Percentiles rank a stretch among this genome's conserved stretches.
Evolutionary conservation across 306 rosid genomes (phyloP).

Genomic region (Vigna radiata): DNA sequence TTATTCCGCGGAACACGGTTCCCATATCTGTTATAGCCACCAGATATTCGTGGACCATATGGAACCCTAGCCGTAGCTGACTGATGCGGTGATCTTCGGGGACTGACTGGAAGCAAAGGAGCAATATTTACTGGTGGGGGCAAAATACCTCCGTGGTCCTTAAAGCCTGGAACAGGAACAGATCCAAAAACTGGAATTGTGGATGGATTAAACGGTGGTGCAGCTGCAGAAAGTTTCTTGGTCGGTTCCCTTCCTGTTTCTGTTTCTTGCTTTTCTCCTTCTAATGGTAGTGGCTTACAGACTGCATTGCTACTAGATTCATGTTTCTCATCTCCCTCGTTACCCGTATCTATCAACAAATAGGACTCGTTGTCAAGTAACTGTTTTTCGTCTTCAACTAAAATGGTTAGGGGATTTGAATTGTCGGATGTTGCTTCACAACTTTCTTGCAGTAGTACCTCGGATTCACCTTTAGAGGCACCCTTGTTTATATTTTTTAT

Average conservation of each 20-base stretch:
- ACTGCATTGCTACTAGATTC: slow-evolving; percentile 45
- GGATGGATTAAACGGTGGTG: slow-evolving; percentile 95
- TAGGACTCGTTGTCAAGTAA: slow-evolving; percentile 46
- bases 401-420: slow-evolving; percentile 41
- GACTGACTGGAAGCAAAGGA: slow-evolving; percentile 81
- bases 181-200: slow-evolving; percentile 84
- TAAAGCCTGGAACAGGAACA: slow-evolving; percentile 63
- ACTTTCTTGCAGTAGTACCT: slow-evolving; percentile 44
- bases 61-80: slow-evolving; percentile 97
- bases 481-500: slow-evolving; percentile 22
- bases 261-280: slow-evolving; percentile 71
- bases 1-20: slow-evolving; percentile 79
- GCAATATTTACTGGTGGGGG: slow-evolving; percentile 93
- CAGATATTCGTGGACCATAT: slow-evolving; percentile 93
- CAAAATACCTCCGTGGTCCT: slow-evolving; percentile 90
- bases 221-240: slow-evolving; percentile 97
- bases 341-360: slow-evolving; percentile 35
- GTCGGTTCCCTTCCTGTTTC: slow-evolving; percentile 82
- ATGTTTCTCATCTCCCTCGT: slow-evolving; percentile 54
- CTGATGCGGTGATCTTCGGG: slow-evolving; percentile 95
- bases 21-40: slow-evolving; percentile 85
- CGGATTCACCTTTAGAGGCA: slow-evolving; percentile 48
- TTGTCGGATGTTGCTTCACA: slow-evolving; percentile 41
- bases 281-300: slow-evolving; percentile 49
- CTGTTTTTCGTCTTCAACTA: slow-evolving; percentile 47